These are phyloP conservation scores for Calonectria pseudoreteaudii DNA, from an alignment of 2,329 filamentous ascomycete species.

Conservation along the genomic window DNA sequence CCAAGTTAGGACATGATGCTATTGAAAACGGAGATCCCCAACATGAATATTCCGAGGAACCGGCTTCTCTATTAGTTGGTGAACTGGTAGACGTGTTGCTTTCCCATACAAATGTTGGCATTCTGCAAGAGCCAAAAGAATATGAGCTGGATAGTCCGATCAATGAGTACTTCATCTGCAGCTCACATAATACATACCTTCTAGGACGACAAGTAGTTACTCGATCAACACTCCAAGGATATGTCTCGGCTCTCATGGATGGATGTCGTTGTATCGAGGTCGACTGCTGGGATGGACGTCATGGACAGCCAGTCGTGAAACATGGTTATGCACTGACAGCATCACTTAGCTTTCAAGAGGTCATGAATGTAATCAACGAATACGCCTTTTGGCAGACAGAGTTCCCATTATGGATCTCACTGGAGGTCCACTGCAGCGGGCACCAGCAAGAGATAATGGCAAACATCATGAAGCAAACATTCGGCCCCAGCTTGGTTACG, in stretches of 20 bases:
- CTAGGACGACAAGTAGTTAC: conserved; percentile 90
- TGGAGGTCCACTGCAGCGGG: conserved; percentile 86
- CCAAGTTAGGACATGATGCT: not conserved
- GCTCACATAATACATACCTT: conserved; percentile 98
- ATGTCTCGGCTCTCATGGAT: conserved; percentile 87
- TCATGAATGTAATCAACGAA: conserved; percentile 91
- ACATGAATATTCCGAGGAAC: not conserved
- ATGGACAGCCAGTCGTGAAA: conserved; percentile 88
- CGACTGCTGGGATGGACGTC: conserved; percentile 95
- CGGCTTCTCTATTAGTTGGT: not conserved
- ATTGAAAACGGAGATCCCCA: not conserved
- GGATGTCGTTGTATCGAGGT: conserved; percentile 97
- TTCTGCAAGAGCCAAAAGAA: conserved; percentile 69
- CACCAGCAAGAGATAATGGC: conserved; percentile 90
- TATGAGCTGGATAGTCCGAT: conserved; percentile 82
- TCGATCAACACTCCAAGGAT: conserved; percentile 92
- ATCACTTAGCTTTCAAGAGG: conserved; percentile 89
- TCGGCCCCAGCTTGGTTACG: conserved; percentile 81
- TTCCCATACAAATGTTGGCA: conserved; percentile 68
- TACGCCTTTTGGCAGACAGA: conserved; percentile 91
- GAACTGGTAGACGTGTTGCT: not conserved
- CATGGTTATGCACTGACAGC: conserved; percentile 92
- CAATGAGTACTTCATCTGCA: conserved; percentile 98
- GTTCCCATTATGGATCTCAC: conserved; percentile 92
- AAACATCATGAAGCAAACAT: conserved; percentile 85